A percentile compares a stretch with the other conserved stretches of the same genome.
phyloP scores from a whole-genome alignment of 257 asterid genomes.

The Solanum dulcamara region DNA sequence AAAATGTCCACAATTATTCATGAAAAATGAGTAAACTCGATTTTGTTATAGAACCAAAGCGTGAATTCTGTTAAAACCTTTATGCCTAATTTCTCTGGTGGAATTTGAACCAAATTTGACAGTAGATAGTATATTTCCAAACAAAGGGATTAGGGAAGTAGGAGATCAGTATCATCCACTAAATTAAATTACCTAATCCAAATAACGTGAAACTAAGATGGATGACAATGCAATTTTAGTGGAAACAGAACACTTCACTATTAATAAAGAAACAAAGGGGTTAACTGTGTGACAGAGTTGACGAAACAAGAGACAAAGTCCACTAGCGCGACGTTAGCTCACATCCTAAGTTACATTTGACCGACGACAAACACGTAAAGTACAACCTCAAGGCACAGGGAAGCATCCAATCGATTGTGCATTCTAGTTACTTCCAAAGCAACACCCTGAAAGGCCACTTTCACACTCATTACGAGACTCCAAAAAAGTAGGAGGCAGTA shows the following conservation, averaged over 20 bases:
- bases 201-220: neutral
- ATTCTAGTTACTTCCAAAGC: slow-evolving; percentile 8
- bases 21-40: no score
- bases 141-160: neutral
- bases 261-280: neutral
- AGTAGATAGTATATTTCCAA: no score
- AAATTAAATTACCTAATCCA: neutral
- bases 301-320: neutral
- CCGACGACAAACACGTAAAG: slow-evolving; percentile 26
- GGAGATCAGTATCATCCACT: neutral
- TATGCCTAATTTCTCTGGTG: neutral
- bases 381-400: slow-evolving; percentile 43
- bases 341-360: slow-evolving; percentile 40
- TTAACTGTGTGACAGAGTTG: neutral
- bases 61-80: neutral
- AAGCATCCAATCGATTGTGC: slow-evolving; percentile 22
- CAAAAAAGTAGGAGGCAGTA: slow-evolving; percentile 24
- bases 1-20: no score
- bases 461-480: slow-evolving; percentile 41
- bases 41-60: no score
- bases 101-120: no score
- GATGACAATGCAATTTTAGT: neutral
- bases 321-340: slow-evolving; percentile 43
- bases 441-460: slow-evolving; percentile 33
- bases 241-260: neutral